These are phyloP conservation scores for Fusarium stilboides DNA, from an alignment of 2,329 filamentous ascomycete genomes.

Conservation along the genomic window DNA sequence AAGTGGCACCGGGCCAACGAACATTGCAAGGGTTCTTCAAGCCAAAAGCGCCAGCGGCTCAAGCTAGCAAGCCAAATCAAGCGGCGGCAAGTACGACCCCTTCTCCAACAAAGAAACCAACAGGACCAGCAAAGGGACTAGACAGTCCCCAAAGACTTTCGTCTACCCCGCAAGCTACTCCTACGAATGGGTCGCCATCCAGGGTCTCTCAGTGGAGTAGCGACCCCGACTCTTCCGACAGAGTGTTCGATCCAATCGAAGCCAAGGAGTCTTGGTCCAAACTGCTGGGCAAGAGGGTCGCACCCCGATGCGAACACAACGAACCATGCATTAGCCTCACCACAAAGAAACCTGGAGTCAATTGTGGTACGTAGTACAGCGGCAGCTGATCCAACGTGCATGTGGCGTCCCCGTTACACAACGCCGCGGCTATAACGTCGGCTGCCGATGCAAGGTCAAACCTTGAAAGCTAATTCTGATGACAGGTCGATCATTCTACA, in stretches of 20 bases:
- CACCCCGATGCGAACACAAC: slow-evolving; percentile 87
- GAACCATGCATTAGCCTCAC: slow-evolving; percentile 87
- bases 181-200: slow-evolving; percentile 6
- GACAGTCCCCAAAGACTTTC: slow-evolving; percentile 3
- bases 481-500: slow-evolving; percentile 73
- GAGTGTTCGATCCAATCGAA: slow-evolving; percentile 76
- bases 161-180: neutral
- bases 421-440: slow-evolving; percentile 13
- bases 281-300: slow-evolving; percentile 80
- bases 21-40: slow-evolving; percentile 87
- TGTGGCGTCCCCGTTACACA: slow-evolving; percentile 27
- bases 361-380: slow-evolving; percentile 70
- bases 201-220: slow-evolving; percentile 7
- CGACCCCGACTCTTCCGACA: slow-evolving; percentile 50
- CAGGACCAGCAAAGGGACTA: slow-evolving; percentile 4
- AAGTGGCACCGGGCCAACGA: slow-evolving; percentile 58
- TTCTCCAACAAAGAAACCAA: slow-evolving; percentile 34
- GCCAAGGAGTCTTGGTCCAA: slow-evolving; percentile 89
- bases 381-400: slow-evolving; percentile 14
- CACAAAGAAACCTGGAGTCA: slow-evolving; percentile 91
- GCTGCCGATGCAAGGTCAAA: slow-evolving; percentile 5
- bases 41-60: slow-evolving; percentile 54
- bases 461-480: slow-evolving; percentile 37
- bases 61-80: slow-evolving; percentile 18
- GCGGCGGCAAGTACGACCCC: slow-evolving; percentile 23